Evolutionary conservation across 2,329 filamentous ascomycete genomes (phyloP), one percentile per base, ranked within the genome.

Genomic region (Colletotrichum sp.): DNA sequence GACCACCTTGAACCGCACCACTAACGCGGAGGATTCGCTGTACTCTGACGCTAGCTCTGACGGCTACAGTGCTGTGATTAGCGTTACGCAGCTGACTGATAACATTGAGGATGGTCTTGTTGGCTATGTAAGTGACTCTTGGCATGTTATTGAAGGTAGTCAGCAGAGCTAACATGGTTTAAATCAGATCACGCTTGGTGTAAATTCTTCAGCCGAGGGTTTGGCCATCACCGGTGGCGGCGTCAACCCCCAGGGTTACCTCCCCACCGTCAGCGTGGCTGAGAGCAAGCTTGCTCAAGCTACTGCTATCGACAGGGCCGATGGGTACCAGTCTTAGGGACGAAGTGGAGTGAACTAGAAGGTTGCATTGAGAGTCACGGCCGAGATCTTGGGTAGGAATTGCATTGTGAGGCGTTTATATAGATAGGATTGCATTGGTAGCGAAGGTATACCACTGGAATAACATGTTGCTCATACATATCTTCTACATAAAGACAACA

Each of bases 1-100:
- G 26, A 52, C 24, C 39, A 59, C 63, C 8, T 16, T 73, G 60
- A 71, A 71, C 39, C 69, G 59, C 24, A 76, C 73, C 2, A 59
- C 52, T 15, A 73, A 73, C 26, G 70, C 49, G 5, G 83, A 88
- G 1, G 90, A 92, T 79, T 75, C 69, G 60, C 69, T 71, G 9
- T 71, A 65, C 69, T 77, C 21, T 86, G 89, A 65, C 84, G 89
- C 60, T 78, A 84, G 30, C 34, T 80, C 85, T 78, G 85, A 88
- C 75, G 87, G 87, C 16, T 68, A 69, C 70, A 88, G 89, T 78
- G 90, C 90, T 1, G 85, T 90, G 77, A 82, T 90, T 67, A 85
- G 91, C 79, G 90, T 90, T 75, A 86, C 88, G 15, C 84, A 87
- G 16, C 83, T 92, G 10, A 89, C 89, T 5, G 87, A 90, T 32